These are phyloP conservation scores for Colletotrichum sp. DNA, from an alignment of 2,329 filamentous ascomycete genomes.

Conservation along the genomic window DNA sequence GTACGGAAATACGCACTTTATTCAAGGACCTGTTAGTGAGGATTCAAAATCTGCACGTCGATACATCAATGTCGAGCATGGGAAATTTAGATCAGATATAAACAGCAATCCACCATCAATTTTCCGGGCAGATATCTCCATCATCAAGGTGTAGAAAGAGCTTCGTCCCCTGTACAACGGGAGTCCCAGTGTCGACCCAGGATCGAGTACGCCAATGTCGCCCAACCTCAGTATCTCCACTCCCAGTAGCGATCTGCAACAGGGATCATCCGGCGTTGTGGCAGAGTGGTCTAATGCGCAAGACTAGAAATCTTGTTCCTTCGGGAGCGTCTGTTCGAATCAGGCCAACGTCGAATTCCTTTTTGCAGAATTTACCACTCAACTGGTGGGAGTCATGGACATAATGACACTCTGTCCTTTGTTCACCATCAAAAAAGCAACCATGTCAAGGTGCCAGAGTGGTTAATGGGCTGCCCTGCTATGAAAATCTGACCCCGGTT, in stretches of 20 bases:
- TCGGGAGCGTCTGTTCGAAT: background rate
- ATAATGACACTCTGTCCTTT: background rate
- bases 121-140: background rate
- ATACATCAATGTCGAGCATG: background rate
- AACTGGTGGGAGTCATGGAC: rapidly evolving
- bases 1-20: background rate
- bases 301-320: background rate
- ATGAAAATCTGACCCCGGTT: background rate
- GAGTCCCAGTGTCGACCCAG: background rate
- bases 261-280: background rate
- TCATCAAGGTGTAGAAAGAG: background rate
- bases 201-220: background rate
- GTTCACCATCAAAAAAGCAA: background rate
- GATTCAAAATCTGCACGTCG: background rate
- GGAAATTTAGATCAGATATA: background rate
- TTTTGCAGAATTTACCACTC: background rate
- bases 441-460: background rate
- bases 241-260: background rate
- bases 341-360: background rate
- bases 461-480: background rate
- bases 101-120: background rate
- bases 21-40: background rate
- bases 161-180: background rate
- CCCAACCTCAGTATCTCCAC: background rate
- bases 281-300: background rate